phyloP scores from a whole-genome alignment of 1,284 basidiomycete genomes.

The Ustilago crameri region DNA sequence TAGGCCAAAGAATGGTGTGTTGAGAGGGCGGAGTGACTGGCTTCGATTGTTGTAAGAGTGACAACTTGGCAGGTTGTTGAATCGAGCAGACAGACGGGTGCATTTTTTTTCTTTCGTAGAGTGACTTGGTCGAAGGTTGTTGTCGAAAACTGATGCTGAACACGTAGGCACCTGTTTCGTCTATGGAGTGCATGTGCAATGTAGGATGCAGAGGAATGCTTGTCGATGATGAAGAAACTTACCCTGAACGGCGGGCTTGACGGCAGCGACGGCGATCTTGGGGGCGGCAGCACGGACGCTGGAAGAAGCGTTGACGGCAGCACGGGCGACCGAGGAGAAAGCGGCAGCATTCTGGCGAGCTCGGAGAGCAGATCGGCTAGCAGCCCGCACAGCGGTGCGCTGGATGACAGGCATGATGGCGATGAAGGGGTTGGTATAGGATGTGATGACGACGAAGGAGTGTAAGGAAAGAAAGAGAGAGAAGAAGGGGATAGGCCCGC shows the following conservation, averaged over 20 bases:
- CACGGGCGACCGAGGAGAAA: slow-evolving; percentile 54
- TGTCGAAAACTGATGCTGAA: too few species aligned
- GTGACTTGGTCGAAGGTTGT: too few species aligned
- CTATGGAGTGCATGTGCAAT: slow-evolving; percentile 1
- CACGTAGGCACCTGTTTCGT: background rate
- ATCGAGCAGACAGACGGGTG: too few species aligned
- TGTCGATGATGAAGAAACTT: slow-evolving; percentile 13
- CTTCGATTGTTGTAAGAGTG: too few species aligned
- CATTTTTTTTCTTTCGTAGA: too few species aligned
- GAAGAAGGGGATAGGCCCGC: slow-evolving; percentile 8
- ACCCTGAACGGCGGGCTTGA: slow-evolving; percentile 46
- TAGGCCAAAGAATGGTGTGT: too few species aligned
- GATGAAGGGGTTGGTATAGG: slow-evolving; percentile 20
- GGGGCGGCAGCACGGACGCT: slow-evolving; percentile 44
- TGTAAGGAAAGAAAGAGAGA: slow-evolving; percentile 25
- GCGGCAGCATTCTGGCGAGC: slow-evolving; percentile 57
- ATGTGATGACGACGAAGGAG: slow-evolving; percentile 32
- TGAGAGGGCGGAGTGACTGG: too few species aligned
- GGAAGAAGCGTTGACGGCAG: slow-evolving; percentile 43
- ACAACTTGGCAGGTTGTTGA: too few species aligned
- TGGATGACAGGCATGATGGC: slow-evolving; percentile 57
- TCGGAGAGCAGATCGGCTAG: slow-evolving; percentile 55
- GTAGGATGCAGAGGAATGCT: background rate
- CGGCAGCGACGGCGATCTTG: slow-evolving; percentile 44
- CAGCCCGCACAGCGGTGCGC: slow-evolving; percentile 60